Conservation (phyloP, 2,329 filamentous ascomycete genomes). For the Fusarium multiceps region DNA sequence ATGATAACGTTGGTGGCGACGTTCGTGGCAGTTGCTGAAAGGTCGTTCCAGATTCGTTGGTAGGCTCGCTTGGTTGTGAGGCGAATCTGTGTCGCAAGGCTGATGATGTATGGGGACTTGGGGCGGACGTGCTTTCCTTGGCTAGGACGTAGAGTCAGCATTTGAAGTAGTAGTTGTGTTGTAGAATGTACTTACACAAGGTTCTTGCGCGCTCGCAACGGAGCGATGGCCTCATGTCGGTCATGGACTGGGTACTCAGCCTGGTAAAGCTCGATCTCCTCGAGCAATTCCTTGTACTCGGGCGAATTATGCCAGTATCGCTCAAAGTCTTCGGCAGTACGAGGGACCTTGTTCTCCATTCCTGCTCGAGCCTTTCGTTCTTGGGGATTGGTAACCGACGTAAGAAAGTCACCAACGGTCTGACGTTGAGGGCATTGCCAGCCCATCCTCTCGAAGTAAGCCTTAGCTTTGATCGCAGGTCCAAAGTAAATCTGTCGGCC, state of each 20-base stretch:
- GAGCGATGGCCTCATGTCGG: conserved; percentile 52
- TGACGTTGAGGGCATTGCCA: conserved; percentile 75
- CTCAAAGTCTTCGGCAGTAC: conserved; percentile 77
- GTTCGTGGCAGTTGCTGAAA: conserved; percentile 58
- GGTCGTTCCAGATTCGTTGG: conserved; percentile 64
- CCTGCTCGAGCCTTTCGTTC: conserved; percentile 68
- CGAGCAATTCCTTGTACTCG: conserved; percentile 56
- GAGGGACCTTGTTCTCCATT: conserved; percentile 70
- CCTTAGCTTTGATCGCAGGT: conserved; percentile 66
- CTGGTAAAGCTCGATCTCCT: conserved; percentile 64
- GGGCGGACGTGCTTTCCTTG: conserved; percentile 66
- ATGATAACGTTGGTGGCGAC: conserved; percentile 63
- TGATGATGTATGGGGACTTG: conserved; percentile 69
- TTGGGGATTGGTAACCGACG: conserved; percentile 72
- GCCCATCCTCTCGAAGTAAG: conserved; percentile 75
- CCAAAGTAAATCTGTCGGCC: conserved; percentile 84
- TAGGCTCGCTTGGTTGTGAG: conserved; percentile 64
- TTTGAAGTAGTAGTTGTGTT: fast-evolving
- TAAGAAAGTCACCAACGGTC: conserved; percentile 77
- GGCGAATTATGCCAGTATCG: conserved; percentile 57
- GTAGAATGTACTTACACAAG: conserved; percentile 14
- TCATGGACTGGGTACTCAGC: conserved; percentile 57
- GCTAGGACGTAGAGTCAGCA: conserved; percentile 14
- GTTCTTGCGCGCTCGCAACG: conserved; percentile 61
- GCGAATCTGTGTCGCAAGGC: conserved; percentile 63